A percentile compares a stretch with the other conserved stretches of the same genome.
Conservation (phyloP, 257 asterid genomes). For the Plantago major region DNA sequence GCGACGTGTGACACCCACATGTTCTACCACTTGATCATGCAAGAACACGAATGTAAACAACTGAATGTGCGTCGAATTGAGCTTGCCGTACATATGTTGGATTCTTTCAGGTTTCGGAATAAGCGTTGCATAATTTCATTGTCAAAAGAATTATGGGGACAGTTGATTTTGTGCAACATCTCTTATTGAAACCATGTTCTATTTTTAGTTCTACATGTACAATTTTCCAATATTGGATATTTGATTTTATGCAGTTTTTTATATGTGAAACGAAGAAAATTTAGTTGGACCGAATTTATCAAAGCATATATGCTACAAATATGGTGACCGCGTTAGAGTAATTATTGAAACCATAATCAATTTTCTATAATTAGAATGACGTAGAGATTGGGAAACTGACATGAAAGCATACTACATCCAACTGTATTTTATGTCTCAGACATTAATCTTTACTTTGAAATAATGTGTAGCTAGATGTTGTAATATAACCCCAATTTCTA, state of each 20-base stretch:
- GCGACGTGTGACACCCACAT: too few species aligned
- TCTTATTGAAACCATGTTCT: neutral
- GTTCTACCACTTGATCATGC: too few species aligned
- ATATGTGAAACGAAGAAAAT: neutral
- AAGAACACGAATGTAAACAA: too few species aligned
- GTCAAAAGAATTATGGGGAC: neutral
- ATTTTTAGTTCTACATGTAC: neutral
- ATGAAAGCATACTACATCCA: neutral
- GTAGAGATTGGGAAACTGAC: neutral
- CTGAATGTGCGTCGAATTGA: too few species aligned
- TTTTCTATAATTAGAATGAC: neutral
- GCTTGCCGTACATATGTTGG: too few species aligned
- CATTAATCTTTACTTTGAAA: constrained; percentile 1
- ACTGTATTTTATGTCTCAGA: neutral
- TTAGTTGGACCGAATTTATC: constrained; percentile 2
- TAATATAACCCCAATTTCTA: neutral
- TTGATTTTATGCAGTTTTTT: neutral
- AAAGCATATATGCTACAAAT: neutral
- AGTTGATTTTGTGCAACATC: neutral
- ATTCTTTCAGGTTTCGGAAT: neutral
- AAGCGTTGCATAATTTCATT: neutral
- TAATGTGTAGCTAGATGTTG: neutral
- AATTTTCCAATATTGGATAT: constrained; percentile 3
- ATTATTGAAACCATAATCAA: neutral
- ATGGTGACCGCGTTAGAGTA: neutral